These are phyloP conservation scores for Microbotryum saponariae DNA, from an alignment of 1,284 basidiomycete genomes.

Conservation along the genomic window DNA sequence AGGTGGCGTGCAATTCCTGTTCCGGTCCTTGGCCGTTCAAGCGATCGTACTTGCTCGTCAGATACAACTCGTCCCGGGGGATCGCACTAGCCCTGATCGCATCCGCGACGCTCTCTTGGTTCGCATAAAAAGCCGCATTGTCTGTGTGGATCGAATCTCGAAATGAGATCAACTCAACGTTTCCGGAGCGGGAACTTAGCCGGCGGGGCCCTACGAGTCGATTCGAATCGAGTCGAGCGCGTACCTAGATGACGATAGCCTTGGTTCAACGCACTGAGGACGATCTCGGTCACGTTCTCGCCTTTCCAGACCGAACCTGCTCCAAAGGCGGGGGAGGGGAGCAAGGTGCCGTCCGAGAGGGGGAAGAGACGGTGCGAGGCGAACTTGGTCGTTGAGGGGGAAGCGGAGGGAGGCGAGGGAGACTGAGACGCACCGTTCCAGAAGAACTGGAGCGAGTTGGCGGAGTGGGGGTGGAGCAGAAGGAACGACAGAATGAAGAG, in stretches of 20 bases:
- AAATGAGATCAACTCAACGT: background rate
- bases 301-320: conserved; percentile 13
- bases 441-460: background rate
- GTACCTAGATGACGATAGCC: conserved; percentile 16
- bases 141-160: background rate
- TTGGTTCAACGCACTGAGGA: conserved; percentile 7
- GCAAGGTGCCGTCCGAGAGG: conserved; percentile 21
- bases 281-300: conserved; percentile 9
- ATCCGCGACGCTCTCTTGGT: conserved; percentile 11
- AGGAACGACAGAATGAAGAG: background rate
- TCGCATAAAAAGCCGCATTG: conserved; percentile 13
- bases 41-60: conserved; percentile 47
- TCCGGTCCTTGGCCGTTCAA: conserved; percentile 1
- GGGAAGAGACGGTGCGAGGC: conserved; percentile 1
- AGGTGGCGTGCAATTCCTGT: background rate
- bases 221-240: too few species aligned
- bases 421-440: background rate
- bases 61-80: conserved; percentile 19
- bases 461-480: background rate
- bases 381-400: background rate
- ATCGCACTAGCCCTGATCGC: conserved; percentile 12
- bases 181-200: too few species aligned
- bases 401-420: background rate
- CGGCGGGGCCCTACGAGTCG: too few species aligned
- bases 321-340: conserved; percentile 21